Conservation (phyloP, 176 grass and related monocot species). For the Aegilops tauschii region DNA sequence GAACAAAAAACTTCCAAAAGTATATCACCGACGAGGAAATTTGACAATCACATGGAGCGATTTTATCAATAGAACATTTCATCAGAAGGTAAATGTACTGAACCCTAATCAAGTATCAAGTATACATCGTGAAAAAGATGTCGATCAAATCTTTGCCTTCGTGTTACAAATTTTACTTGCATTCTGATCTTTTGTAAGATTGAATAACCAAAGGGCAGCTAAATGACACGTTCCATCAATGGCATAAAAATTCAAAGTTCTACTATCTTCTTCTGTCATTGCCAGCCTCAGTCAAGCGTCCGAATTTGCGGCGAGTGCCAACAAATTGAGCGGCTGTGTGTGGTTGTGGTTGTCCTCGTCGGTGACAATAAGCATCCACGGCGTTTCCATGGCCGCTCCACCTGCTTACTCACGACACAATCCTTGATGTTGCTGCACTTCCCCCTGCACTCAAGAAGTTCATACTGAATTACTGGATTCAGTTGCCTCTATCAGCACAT, state of each 20-base stretch:
- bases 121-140: background rate
- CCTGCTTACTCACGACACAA: too few relatives aligned
- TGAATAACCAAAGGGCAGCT: background rate
- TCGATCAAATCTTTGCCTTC: background rate
- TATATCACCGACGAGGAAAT: too few relatives aligned
- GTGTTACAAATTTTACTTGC: background rate
- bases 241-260: background rate
- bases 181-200: background rate
- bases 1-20: too few relatives aligned
- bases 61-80: too few relatives aligned
- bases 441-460: too few relatives aligned
- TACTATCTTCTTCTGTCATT: background rate
- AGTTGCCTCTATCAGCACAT: too few relatives aligned
- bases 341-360: conserved; percentile 76
- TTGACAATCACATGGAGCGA: too few relatives aligned
- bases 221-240: background rate
- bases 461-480: too few relatives aligned
- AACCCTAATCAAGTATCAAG: background rate
- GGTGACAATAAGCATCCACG: conserved; percentile 52
- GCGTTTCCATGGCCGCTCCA: too few relatives aligned
- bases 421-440: too few relatives aligned
- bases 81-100: too few relatives aligned
- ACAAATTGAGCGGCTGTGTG: conserved; percentile 33
- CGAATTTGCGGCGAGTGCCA: background rate
- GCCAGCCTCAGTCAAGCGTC: background rate